Percentiles rank a stretch among this genome's conserved stretches.
Evolutionary conservation across 2,329 filamentous ascomycete genomes (phyloP).

Genomic region (Aspergillus cejpii): DNA sequence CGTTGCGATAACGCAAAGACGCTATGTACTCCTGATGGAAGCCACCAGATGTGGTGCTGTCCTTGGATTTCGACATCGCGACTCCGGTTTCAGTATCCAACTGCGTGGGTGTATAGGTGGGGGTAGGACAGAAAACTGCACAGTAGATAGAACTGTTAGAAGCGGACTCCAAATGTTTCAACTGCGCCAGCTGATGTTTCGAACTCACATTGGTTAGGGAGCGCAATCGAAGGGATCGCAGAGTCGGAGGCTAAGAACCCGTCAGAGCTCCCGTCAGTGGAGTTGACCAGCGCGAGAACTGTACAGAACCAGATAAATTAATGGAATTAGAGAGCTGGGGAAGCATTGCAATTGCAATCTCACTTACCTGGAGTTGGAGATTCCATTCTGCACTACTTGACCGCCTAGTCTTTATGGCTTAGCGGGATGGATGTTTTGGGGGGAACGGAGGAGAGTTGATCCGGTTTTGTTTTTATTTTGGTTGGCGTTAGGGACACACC

Average conservation of each 20-base stretch:
- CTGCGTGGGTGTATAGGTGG: constrained; percentile 1
- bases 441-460: constrained; percentile 7
- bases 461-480: not conserved
- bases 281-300: constrained; percentile 10
- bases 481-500: too few species aligned
- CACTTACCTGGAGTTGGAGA: constrained; percentile 17
- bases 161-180: not conserved
- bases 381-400: constrained; percentile 24
- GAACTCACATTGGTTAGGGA: constrained; percentile 12
- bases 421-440: not conserved
- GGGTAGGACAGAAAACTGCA: constrained; percentile 10
- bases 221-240: constrained; percentile 10
- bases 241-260: constrained; percentile 4
- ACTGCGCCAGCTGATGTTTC: not conserved
- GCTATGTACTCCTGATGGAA: constrained; percentile 96
- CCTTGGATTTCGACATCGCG: constrained; percentile 38
- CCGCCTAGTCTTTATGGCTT: constrained; percentile 20
- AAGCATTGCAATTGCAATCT: not conserved
- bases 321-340: constrained; percentile 3
- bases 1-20: constrained; percentile 90
- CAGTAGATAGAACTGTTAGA: constrained; percentile 5
- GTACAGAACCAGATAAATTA: not conserved
- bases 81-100: not conserved
- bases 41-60: constrained; percentile 34
- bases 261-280: constrained; percentile 2